Percentiles rank a stretch among this genome's conserved stretches.
These are phyloP conservation scores for Penicillium corylophilum DNA, from an alignment of 2,329 filamentous ascomycete genomes.

Conservation along the genomic window DNA sequence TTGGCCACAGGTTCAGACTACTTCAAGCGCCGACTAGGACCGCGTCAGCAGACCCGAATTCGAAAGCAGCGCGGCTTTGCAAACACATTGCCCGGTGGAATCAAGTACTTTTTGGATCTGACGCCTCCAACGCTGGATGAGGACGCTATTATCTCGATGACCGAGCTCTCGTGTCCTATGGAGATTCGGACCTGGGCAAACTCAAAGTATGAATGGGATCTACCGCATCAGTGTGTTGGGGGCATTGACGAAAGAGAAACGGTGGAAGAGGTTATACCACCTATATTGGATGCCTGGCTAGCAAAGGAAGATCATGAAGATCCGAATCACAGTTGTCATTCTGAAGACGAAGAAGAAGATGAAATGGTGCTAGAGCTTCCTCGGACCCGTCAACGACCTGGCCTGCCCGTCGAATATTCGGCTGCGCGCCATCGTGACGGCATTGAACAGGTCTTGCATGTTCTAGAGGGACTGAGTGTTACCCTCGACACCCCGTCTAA, in stretches of 20 bases:
- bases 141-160: slow-evolving; percentile 59
- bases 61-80: slow-evolving; percentile 31
- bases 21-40: slow-evolving; percentile 32
- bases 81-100: slow-evolving; percentile 35
- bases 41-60: slow-evolving; percentile 26
- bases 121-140: slow-evolving; percentile 63
- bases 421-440: slow-evolving; percentile 61
- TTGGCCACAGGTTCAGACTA: slow-evolving; percentile 30
- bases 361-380: background rate
- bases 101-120: slow-evolving; percentile 63
- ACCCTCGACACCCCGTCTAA: slow-evolving; percentile 64
- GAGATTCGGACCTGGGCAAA: slow-evolving; percentile 58
- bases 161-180: slow-evolving; percentile 58
- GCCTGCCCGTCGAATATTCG: slow-evolving; percentile 57
- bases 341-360: background rate
- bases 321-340: background rate
- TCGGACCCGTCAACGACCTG: background rate
- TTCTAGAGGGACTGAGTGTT: slow-evolving; percentile 55
- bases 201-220: slow-evolving; percentile 36
- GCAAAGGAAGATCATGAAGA: background rate
- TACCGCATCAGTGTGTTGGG: slow-evolving; percentile 44
- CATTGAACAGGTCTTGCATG: slow-evolving; percentile 62
- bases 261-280: background rate
- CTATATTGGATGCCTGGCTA: background rate
- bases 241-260: slow-evolving; percentile 49